Percentiles rank a stretch among this genome's conserved stretches.
These are phyloP conservation scores for Casaregolazyma suthepensis DNA, from an alignment of 1,139 yeast genomes.

Conservation along the genomic window DNA sequence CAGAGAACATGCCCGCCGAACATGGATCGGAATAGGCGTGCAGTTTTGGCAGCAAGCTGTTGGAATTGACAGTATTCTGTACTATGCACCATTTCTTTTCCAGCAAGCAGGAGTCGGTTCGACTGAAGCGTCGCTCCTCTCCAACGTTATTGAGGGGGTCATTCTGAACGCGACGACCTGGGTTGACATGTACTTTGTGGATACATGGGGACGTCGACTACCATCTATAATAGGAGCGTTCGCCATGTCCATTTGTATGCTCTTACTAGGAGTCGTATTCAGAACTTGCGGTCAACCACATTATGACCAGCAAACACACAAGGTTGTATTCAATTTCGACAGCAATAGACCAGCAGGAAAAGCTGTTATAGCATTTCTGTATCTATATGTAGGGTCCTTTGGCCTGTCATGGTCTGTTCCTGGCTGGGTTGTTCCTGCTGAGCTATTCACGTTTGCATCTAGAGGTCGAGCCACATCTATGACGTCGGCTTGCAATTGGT, in stretches of 20 bases:
- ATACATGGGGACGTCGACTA: constrained; percentile 50
- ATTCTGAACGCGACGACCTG: constrained; percentile 36
- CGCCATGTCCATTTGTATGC: constrained; percentile 51
- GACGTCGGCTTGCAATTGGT: constrained; percentile 73
- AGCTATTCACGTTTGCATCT: constrained; percentile 53
- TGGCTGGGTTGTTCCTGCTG: constrained; percentile 52
- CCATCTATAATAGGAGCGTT: constrained; percentile 36
- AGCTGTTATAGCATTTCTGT: constrained; percentile 52
- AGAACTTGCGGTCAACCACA: not conserved
- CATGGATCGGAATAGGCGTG: constrained; percentile 48
- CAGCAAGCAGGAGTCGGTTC: constrained; percentile 34
- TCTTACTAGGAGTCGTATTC: constrained; percentile 31
- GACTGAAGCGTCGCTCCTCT: constrained; percentile 36
- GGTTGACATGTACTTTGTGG: constrained; percentile 43
- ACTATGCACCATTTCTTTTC: constrained; percentile 35
- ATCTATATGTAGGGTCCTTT: constrained; percentile 59
- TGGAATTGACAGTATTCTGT: constrained; percentile 62
- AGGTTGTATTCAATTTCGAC: constrained; percentile 36
- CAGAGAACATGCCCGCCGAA: constrained; percentile 44
- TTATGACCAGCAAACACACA: constrained; percentile 34
- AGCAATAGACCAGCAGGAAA: constrained; percentile 38
- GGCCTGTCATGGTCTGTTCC: constrained; percentile 65
- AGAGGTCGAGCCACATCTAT: constrained; percentile 50
- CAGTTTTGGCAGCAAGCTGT: constrained; percentile 70
- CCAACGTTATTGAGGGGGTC: constrained; percentile 55